Evolutionary conservation across 129 eudicot species (phyloP).

Genomic region (Rutidosis leptorrhynchoides): DNA sequence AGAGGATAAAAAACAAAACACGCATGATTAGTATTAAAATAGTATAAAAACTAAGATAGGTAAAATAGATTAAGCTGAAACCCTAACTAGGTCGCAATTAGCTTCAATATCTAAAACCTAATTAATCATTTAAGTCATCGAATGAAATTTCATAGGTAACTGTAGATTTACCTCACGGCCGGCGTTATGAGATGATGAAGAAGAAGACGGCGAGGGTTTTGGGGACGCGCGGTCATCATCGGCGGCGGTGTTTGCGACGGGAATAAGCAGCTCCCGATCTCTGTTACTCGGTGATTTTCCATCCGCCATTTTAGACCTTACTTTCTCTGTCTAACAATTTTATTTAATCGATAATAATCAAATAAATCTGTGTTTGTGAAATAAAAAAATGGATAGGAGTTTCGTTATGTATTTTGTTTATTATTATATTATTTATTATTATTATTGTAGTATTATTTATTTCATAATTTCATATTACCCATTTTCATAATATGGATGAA

Average conservation of each 20-base stretch:
- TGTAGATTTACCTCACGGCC: constrained; percentile 66
- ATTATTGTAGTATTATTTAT: too few relatives aligned
- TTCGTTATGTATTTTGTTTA: too few relatives aligned
- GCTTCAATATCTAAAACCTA: constrained; percentile 13
- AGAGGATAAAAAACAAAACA: background rate
- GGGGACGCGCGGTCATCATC: constrained; percentile 42
- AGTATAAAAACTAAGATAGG: background rate
- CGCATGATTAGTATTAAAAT: background rate
- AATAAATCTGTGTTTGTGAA: constrained; percentile 8
- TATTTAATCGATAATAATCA: background rate
- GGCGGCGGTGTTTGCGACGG: constrained; percentile 61
- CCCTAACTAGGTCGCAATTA: constrained; percentile 23
- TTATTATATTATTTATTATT: too few relatives aligned
- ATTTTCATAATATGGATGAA: too few relatives aligned
- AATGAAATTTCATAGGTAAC: background rate
- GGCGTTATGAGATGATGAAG: constrained; percentile 64
- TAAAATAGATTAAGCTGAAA: constrained; percentile 19
- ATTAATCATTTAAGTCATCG: constrained; percentile 3
- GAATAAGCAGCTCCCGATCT: constrained; percentile 92
- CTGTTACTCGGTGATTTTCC: constrained; percentile 59
- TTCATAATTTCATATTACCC: too few relatives aligned
- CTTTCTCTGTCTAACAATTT: constrained; percentile 26
- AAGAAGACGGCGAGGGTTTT: constrained; percentile 60
- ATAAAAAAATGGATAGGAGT: background rate
- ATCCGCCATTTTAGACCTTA: constrained; percentile 48